phyloP scores from a whole-genome alignment of 306 rosid species.

The Prunus campanulata region DNA sequence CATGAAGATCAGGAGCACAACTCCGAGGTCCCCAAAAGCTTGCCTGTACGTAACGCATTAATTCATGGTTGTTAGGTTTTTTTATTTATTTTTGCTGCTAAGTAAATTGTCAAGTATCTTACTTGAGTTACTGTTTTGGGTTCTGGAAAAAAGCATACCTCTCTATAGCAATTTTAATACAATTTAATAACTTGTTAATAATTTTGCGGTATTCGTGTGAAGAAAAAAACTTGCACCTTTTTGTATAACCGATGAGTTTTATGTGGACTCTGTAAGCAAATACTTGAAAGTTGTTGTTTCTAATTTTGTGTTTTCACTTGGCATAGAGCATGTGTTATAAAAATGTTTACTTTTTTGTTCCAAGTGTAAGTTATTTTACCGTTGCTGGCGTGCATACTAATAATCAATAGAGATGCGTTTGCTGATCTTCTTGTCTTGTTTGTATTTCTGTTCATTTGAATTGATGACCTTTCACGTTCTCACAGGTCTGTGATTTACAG shows the following conservation, averaged over 20 bases:
- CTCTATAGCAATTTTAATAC: neutral
- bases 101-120: neutral
- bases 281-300: neutral
- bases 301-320: neutral
- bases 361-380: neutral
- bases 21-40: slow-evolving; percentile 36
- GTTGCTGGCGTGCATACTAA: too few relatives aligned
- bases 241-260: neutral
- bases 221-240: neutral
- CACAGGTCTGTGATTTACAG: slow-evolving; percentile 45
- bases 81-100: neutral
- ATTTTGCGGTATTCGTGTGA: slow-evolving; percentile 1
- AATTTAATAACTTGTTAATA: neutral
- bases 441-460: neutral
- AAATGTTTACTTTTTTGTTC: neutral
- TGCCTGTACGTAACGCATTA: slow-evolving; percentile 35
- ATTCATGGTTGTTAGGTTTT: neutral
- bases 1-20: slow-evolving; percentile 29
- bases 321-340: neutral
- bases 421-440: neutral
- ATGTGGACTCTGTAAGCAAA: neutral
- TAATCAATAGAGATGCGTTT: neutral
- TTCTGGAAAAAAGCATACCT: neutral
- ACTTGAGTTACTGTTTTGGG: neutral
- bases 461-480: neutral